Conservation (phyloP, 208 protist genomes). For the Trypanosoma boissoni region DNA sequence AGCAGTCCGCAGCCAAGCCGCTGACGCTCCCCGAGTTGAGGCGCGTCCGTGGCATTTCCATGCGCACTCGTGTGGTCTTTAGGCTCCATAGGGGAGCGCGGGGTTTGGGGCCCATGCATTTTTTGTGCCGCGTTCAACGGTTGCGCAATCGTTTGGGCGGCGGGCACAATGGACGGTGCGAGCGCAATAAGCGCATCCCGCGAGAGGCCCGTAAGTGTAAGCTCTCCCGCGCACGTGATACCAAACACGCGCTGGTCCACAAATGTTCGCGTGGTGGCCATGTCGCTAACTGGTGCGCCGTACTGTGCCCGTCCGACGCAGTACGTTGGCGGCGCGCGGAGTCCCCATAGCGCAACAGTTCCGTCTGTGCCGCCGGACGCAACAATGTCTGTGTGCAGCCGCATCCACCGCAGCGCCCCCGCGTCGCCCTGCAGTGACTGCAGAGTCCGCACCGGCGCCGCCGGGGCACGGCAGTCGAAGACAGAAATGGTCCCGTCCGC, state of each 20-base stretch:
- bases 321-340: constrained; percentile 70
- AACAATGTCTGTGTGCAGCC: constrained; percentile 69
- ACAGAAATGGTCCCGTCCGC: constrained; percentile 72
- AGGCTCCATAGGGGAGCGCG: background rate
- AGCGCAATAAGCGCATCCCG: constrained; percentile 46
- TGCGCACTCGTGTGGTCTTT: background rate
- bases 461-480: constrained; percentile 69
- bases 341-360: constrained; percentile 75
- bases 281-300: constrained; percentile 39
- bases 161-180: constrained; percentile 24
- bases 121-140: background rate
- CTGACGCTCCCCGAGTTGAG: constrained; percentile 37
- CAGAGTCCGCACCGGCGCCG: constrained; percentile 45
- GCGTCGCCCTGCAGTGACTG: constrained; percentile 76
- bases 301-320: constrained; percentile 77
- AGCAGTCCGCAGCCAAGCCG: constrained; percentile 47
- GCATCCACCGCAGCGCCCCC: constrained; percentile 55
- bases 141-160: background rate
- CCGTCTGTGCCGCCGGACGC: constrained; percentile 76
- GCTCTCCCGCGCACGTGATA: constrained; percentile 60
- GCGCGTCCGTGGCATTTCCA: background rate
- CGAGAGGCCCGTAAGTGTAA: constrained; percentile 48
- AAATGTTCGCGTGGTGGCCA: constrained; percentile 58
- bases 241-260: constrained; percentile 65
- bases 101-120: background rate